Conservation (phyloP, 2,329 filamentous ascomycete genomes). For the Aspergillus neoniger region DNA sequence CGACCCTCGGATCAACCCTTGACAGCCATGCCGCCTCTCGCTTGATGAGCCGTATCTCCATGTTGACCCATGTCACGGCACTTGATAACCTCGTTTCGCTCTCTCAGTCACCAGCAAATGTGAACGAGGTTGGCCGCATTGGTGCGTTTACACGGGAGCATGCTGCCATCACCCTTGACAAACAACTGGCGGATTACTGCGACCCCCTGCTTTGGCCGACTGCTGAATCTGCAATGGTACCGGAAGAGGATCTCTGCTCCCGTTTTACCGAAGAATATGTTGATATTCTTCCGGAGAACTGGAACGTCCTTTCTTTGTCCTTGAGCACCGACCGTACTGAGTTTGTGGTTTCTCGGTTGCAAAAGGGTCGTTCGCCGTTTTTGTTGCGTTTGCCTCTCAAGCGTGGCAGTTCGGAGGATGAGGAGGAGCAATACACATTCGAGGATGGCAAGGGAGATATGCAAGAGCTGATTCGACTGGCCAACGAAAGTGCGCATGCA, state of each 20-base stretch:
- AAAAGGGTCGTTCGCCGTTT: constrained; percentile 74
- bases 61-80: constrained; percentile 45
- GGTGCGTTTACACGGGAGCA: constrained; percentile 44
- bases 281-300: constrained; percentile 77
- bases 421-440: constrained; percentile 76
- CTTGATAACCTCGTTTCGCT: constrained; percentile 29
- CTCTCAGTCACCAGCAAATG: constrained; percentile 38
- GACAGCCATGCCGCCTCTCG: constrained; percentile 42
- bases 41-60: constrained; percentile 44
- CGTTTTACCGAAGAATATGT: constrained; percentile 78
- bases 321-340: constrained; percentile 81
- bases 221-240: constrained; percentile 20
- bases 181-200: constrained; percentile 45
- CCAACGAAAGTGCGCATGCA: constrained; percentile 81
- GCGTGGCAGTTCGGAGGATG: constrained; percentile 78
- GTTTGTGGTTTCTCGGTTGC: constrained; percentile 84
- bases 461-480: constrained; percentile 74
- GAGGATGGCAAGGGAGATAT: constrained; percentile 77
- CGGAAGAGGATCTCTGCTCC: constrained; percentile 50
- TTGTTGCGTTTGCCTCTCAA: constrained; percentile 83
- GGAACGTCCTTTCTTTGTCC: constrained; percentile 84
- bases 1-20: constrained; percentile 41
- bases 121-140: constrained; percentile 46
- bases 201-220: constrained; percentile 54
- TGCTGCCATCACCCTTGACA: constrained; percentile 47